Percentiles rank a stretch among this genome's conserved stretches.
phyloP scores from a whole-genome alignment of 495 filamentous ascomycete species.

The Ascobolus immersus region DNA sequence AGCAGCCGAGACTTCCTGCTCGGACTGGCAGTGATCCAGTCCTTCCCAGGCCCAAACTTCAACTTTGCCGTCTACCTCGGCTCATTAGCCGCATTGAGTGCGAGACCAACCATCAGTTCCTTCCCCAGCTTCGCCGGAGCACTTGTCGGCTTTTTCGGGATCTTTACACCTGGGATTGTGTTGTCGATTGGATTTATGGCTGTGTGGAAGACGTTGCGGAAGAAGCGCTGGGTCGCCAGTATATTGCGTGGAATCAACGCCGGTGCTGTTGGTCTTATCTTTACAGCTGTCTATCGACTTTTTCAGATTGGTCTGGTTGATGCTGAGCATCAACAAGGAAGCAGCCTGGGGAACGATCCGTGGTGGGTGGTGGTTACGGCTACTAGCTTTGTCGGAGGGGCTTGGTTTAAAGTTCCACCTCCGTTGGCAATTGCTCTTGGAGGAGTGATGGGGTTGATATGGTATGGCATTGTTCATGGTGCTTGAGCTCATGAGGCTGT shows the following conservation, averaged over 20 bases:
- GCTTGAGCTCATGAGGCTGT: too few relatives aligned
- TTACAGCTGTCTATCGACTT: conserved; percentile 63
- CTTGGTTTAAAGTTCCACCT: conserved; percentile 34
- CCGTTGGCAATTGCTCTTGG: conserved; percentile 40
- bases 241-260: conserved; percentile 48
- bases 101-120: conserved; percentile 17
- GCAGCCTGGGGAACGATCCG: conserved; percentile 36
- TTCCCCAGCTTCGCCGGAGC: conserved; percentile 36
- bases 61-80: conserved; percentile 69
- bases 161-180: conserved; percentile 45
- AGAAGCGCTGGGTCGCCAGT: conserved; percentile 27
- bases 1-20: conserved; percentile 54
- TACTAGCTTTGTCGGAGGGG: conserved; percentile 34
- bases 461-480: conserved; percentile 37
- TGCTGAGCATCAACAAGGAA: conserved; percentile 20
- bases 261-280: conserved; percentile 51
- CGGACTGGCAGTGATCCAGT: conserved; percentile 58
- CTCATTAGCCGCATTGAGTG: conserved; percentile 25
- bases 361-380: conserved; percentile 51
- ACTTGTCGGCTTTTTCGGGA: conserved; percentile 37
- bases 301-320: conserved; percentile 55
- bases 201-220: conserved; percentile 38
- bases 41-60: conserved; percentile 70
- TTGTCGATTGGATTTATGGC: conserved; percentile 41
- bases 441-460: conserved; percentile 33